Percentiles rank a stretch among this genome's conserved stretches.
Conservation (phyloP, 805 yeast genomes). For the Metschnikowia rubicola region DNA sequence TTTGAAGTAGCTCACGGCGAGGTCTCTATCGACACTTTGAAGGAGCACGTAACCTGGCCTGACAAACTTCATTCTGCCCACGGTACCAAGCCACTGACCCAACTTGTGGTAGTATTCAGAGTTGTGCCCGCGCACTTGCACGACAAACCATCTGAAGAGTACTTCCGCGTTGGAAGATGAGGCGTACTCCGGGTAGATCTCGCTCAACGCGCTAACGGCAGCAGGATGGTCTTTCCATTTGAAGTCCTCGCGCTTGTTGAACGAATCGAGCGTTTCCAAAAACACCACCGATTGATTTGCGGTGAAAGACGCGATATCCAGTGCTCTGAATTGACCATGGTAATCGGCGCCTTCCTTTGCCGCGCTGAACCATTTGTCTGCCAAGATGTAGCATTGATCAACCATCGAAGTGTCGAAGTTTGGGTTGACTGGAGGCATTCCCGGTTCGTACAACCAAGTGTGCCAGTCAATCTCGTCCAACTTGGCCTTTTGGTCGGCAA, state of each 20-base stretch:
- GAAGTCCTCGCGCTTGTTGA: constrained; percentile 40
- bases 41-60: constrained; percentile 78
- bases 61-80: constrained; percentile 92
- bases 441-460: constrained; percentile 75
- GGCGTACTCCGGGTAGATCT: constrained; percentile 39
- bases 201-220: constrained; percentile 30
- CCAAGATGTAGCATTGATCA: constrained; percentile 64
- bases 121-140: constrained; percentile 57
- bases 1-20: constrained; percentile 65
- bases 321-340: constrained; percentile 33
- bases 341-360: constrained; percentile 23
- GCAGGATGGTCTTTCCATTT: constrained; percentile 36
- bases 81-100: constrained; percentile 84
- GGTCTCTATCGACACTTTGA: constrained; percentile 56
- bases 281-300: constrained; percentile 80
- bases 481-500: constrained; percentile 42
- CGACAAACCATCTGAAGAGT: constrained; percentile 69
- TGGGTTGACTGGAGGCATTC: constrained; percentile 83
- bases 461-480: constrained; percentile 81
- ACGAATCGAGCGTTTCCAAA: constrained; percentile 60
- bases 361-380: constrained; percentile 57
- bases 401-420: constrained; percentile 75
- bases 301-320: constrained; percentile 56
- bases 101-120: constrained; percentile 46
- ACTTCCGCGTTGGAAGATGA: constrained; percentile 75